These are phyloP conservation scores for Zygotorulaspora danielsina DNA, from an alignment of 805 yeast genomes.

Conservation along the genomic window DNA sequence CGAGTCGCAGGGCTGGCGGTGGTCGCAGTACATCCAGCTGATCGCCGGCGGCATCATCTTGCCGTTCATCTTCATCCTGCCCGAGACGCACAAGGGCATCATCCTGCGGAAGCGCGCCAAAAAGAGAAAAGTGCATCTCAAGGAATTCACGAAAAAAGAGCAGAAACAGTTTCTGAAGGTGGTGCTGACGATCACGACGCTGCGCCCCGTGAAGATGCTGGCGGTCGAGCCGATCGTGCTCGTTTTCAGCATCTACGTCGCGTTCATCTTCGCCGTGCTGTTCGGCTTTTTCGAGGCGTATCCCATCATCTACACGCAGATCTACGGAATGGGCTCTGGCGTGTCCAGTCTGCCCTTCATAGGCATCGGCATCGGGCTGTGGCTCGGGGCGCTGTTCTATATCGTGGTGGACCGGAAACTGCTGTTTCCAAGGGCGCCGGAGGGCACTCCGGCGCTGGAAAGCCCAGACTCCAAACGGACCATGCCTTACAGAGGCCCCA, in stretches of 20 bases:
- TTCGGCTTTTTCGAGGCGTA: conserved; percentile 75
- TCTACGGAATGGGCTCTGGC: conserved; percentile 55
- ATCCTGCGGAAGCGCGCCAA: conserved; percentile 57
- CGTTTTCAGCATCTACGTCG: conserved; percentile 63
- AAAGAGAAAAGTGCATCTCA: conserved; percentile 52
- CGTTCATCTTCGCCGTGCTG: conserved; percentile 71
- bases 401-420: conserved; percentile 45
- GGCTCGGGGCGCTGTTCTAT: conserved; percentile 51
- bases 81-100: conserved; percentile 71
- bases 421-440: conserved; percentile 55
- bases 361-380: conserved; percentile 66
- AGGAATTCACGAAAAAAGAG: conserved; percentile 35
- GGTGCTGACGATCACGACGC: conserved; percentile 47
- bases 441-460: conserved; percentile 50
- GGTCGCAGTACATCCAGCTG: conserved; percentile 68
- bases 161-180: conserved; percentile 40
- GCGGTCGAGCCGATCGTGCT: conserved; percentile 70
- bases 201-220: conserved; percentile 66
- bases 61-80: conserved; percentile 46
- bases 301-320: conserved; percentile 58
- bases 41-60: conserved; percentile 57
- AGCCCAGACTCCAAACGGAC: conserved; percentile 33
- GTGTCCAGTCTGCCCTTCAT: conserved; percentile 65
- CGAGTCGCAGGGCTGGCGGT: conserved; percentile 57
- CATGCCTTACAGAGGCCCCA: conserved; percentile 42